Base-by-base conservation (phyloP, 257 asterid species). In the Striga asiatica region DNA sequence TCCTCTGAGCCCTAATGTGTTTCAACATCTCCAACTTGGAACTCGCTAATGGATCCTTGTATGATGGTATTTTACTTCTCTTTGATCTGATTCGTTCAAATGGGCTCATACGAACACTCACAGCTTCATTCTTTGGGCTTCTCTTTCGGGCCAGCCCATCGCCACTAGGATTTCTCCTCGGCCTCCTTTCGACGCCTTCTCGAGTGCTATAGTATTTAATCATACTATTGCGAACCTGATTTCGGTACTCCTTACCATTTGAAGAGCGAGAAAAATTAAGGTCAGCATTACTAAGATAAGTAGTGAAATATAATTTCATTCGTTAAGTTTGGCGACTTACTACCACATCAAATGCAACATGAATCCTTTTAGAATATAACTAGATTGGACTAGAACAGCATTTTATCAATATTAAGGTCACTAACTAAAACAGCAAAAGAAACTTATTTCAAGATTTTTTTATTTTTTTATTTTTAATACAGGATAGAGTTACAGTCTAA, bases 21-120 rank as follows among this genome's bases (percentile, higher is more conserved):
- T 77, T 91, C 57, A 91, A 53, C 95, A 91, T 77, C 76, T 87
- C 94, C 72, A 91, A 31, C 73, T 84, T 91, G 67, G 89, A 59
- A 55, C 75, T 71, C 12, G 83, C 85, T 64, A 81, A 59, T 28
- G 98, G 97, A 70, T 91, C 98, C 70, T 78, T 87, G 70, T 72
- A 87, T 11, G 60, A 53, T 27, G 95, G 83, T n/a, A 60, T 35
- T 28, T 43, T 64, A 6, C 71, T 78, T 60, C 74, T 80, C 77
- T 67, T 82, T 53, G 75, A 21, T 63, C 55, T 76, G 42, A 45
- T 62, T 18, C 60, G 65, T 62, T 71, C 71, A 60, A 25, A 68
- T 53, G 61, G 81, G 68, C 42, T 61, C 54, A 58, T 81, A 34
- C 50, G 51, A 64, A 58, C 60, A 46, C 71, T 73, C 3, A n/a